Base-by-base conservation (phyloP, 2,329 filamentous ascomycete species). In the Acephala macrosclerotiorum region DNA sequence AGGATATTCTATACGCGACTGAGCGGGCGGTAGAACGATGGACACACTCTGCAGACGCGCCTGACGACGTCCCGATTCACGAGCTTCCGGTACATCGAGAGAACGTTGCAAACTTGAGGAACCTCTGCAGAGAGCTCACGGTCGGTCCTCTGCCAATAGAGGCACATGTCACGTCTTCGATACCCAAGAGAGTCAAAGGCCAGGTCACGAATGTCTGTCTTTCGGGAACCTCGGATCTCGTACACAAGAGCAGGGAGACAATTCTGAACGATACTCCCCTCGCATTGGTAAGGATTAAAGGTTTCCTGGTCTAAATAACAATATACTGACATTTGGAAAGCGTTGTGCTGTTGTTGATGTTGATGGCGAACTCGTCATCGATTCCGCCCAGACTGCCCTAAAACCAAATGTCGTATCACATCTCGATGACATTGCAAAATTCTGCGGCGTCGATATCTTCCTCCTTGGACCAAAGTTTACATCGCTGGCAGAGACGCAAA, bases 401-500 rank as follows among this genome's bases (percentile, higher is more conserved):
- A 89, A 93, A 76, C 85, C 89, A 69, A 86, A 88, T 57, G 92
- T 97, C 33, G 87, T 94, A 60, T 89, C 93, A 69, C 93, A 95
- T 74, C 86, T 99, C 72, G 93, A 98, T 79, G 89, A 91, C 69
- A 91, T 97, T 75, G 92, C 96, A 12, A 87, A 85, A 71, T 96
- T 91, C 76, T 97, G 94, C 68, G 96, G 96, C 60, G 95, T 97
- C 61, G 96, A 99, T 79, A 96, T 99, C 72, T 99, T 99, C 79
- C 84, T 99, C 58, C 87, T 99, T 59, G 94, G 94, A 64, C 94
- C 96, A 3, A 97, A 96, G 79, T 86, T 94, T 70, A 89, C 91
- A 33, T 91, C 92, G 14, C 89, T 96, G 72, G 89, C 91, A 53
- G 89, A 91, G 63, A 86, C 89, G 47, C 84, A 91, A 69, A 91